A percentile compares a stretch with the other conserved stretches of the same genome.
These are phyloP conservation scores for Suillus spraguei DNA, from an alignment of 768 basidiomycete genomes.

Conservation along the genomic window DNA sequence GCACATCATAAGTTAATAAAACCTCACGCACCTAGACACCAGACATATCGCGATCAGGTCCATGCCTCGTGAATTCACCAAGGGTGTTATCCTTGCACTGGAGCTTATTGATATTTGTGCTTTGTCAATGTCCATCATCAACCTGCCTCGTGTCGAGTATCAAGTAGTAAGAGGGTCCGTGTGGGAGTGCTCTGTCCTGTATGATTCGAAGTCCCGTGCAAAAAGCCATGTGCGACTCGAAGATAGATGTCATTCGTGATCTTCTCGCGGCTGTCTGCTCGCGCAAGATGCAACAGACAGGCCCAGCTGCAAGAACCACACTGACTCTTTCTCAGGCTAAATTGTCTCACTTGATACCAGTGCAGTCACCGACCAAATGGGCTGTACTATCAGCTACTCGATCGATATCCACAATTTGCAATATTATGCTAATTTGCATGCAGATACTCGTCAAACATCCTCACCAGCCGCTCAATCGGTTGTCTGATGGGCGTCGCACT, in stretches of 20 bases:
- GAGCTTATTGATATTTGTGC: not conserved
- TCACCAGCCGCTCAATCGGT: conserved; percentile 16
- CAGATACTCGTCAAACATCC: conserved; percentile 19
- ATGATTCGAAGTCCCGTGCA: not conserved
- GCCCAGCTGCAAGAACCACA: not conserved
- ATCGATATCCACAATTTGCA: no score
- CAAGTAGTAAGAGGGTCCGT: not conserved
- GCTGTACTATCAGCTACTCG: not conserved
- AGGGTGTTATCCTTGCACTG: not conserved
- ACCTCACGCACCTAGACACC: not conserved
- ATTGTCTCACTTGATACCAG: not conserved
- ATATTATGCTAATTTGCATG: conserved; percentile 3
- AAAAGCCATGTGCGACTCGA: not conserved
- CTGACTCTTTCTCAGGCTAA: not conserved
- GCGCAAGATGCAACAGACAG: not conserved
- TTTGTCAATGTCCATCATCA: not conserved
- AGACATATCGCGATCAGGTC: not conserved
- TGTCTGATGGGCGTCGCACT: conserved; percentile 11
- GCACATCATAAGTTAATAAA: not conserved
- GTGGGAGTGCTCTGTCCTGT: not conserved
- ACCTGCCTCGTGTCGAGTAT: not conserved
- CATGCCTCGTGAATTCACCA: not conserved
- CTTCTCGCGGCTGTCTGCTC: not conserved
- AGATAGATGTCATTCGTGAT: no score
- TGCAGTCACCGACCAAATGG: not conserved